Percentiles rank a stretch among this genome's conserved stretches.
Conservation (phyloP, 257 asterid genomes). For the Solanum ossicruentum region DNA sequence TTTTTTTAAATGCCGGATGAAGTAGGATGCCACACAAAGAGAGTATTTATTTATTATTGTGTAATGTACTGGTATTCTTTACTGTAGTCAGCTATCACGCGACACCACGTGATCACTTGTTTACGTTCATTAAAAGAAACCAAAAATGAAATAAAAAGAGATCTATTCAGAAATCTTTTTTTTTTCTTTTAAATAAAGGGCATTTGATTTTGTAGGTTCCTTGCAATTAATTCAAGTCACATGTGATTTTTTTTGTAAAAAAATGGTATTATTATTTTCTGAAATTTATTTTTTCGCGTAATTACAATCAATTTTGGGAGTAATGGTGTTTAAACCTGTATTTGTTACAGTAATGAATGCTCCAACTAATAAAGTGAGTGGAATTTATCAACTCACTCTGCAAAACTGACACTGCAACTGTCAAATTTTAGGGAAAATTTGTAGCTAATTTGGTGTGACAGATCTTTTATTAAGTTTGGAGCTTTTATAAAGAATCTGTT, state of each 20-base stretch:
- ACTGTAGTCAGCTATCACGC: constrained; percentile 45
- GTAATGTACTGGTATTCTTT: constrained; percentile 14
- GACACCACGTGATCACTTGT: constrained; percentile 54
- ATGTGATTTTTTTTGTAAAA: background rate
- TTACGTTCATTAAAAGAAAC: background rate
- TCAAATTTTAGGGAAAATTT: background rate
- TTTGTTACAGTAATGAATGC: background rate
- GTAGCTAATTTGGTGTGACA: constrained; percentile 2
- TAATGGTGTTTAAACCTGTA: background rate
- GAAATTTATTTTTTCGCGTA: background rate
- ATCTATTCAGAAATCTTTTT: background rate
- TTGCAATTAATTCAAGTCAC: background rate
- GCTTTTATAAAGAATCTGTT: background rate
- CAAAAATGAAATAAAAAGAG: background rate
- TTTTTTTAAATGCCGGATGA: accelerated
- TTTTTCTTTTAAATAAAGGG: background rate
- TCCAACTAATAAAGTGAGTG: background rate
- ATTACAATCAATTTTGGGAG: background rate
- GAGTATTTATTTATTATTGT: background rate
- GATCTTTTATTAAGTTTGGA: constrained; percentile 13
- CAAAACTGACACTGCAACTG: background rate
- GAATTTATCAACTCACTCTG: background rate
- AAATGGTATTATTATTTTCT: background rate
- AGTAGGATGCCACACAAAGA: no score
- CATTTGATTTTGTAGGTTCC: background rate